Evolutionary conservation across 1,139 yeast species (phyloP).

Genomic region (Debaryomyces udenii): DNA sequence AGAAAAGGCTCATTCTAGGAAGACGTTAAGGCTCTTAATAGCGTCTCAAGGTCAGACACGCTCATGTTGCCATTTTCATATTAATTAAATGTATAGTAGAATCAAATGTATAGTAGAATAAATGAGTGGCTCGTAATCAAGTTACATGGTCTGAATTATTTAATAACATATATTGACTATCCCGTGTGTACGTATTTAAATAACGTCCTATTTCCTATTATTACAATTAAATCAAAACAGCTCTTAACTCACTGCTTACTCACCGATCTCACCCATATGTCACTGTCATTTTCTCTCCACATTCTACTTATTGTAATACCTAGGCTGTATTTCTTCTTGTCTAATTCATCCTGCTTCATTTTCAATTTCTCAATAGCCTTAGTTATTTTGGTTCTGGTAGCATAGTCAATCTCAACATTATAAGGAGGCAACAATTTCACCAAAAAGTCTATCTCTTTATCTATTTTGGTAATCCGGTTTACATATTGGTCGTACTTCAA

Average conservation of each 20-base stretch:
- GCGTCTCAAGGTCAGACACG: too few relatives aligned
- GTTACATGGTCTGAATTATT: not conserved
- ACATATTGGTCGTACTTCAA: conserved; percentile 41
- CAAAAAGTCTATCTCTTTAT: conserved; percentile 46
- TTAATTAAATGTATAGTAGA: too few relatives aligned
- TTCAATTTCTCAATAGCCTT: conserved; percentile 47
- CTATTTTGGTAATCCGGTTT: conserved; percentile 38
- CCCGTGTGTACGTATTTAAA: conserved; percentile 4
- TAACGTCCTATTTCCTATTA: conserved; percentile 1
- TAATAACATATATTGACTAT: conserved; percentile 4
- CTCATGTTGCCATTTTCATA: too few relatives aligned
- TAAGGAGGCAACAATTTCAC: conserved; percentile 47
- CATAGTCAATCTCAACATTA: conserved; percentile 49
- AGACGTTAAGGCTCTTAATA: too few relatives aligned
- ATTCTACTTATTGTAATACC: conserved; percentile 49
- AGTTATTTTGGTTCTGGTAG: conserved; percentile 44
- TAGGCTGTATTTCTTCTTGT: conserved; percentile 45
- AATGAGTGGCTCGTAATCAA: not conserved
- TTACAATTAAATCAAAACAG: not conserved
- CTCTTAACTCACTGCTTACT: conserved; percentile 9
- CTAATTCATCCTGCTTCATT: conserved; percentile 46
- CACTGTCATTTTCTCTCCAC: conserved; percentile 48
- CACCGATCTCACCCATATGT: conserved; percentile 45
- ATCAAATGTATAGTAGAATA: too few relatives aligned
- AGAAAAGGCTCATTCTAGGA: conserved; percentile 1